These are phyloP conservation scores for Furcasterigmium furcatum DNA, from an alignment of 2,329 filamentous ascomycete species.

Conservation along the genomic window DNA sequence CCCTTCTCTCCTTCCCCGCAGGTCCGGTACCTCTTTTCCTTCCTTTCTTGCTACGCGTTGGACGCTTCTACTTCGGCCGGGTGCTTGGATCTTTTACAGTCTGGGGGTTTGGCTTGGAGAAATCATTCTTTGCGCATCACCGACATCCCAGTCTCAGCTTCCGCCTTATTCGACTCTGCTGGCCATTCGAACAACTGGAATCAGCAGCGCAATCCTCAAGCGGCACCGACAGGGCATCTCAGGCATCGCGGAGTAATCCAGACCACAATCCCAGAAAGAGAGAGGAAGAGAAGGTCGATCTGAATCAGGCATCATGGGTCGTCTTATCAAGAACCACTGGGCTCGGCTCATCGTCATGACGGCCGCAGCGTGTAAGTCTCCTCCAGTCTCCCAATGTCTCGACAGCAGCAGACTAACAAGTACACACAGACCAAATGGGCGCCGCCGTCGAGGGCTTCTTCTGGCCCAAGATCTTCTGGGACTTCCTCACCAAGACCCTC, in stretches of 20 bases:
- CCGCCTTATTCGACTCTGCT: not conserved
- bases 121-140: not conserved
- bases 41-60: conserved; percentile 21
- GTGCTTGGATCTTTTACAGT: conserved; percentile 4
- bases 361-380: conserved; percentile 67
- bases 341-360: conserved; percentile 89
- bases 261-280: conserved; percentile 10
- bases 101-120: not conserved
- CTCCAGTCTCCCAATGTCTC: not conserved
- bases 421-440: conserved; percentile 74
- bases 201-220: not conserved
- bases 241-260: conserved; percentile 5
- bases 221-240: not conserved
- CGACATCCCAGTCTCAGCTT: no score
- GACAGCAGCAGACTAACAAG: conserved; percentile 18
- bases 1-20: conserved; percentile 29
- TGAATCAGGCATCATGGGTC: conserved; percentile 67
- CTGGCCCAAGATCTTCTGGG: conserved; percentile 99
- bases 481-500: conserved; percentile 89
- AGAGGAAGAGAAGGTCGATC: conserved; percentile 7
- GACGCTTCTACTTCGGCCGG: conserved; percentile 16
- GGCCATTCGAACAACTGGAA: not conserved
- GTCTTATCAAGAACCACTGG: conserved; percentile 99
- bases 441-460: conserved; percentile 87
- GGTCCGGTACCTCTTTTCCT: conserved; percentile 47